Conservation (phyloP, 495 filamentous ascomycete genomes). For the Neurospora africana region DNA sequence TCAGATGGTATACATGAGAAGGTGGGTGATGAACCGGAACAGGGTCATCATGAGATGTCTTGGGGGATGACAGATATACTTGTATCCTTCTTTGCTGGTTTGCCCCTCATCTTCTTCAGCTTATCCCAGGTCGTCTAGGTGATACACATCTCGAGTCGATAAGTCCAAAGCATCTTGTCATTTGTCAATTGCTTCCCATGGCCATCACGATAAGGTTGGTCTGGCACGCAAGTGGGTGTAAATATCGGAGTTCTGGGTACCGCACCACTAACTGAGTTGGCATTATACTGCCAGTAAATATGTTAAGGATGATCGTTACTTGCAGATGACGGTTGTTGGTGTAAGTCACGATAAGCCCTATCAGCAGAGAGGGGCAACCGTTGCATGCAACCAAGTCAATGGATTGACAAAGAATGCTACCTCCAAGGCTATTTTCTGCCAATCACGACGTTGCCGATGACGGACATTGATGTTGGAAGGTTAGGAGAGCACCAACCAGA, state of each 20-base stretch:
- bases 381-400: neutral
- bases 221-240: neutral
- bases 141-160: neutral
- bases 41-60: neutral
- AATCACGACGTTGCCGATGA: neutral
- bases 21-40: neutral
- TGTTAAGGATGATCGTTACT: neutral
- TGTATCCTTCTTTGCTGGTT: neutral
- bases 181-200: neutral
- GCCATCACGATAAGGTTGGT: neutral
- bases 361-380: neutral
- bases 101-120: neutral
- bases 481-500: neutral
- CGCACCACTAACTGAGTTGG: neutral
- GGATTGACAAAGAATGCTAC: neutral
- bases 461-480: neutral
- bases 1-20: neutral
- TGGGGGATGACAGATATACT: neutral
- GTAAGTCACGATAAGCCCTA: neutral
- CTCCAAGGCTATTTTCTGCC: neutral
- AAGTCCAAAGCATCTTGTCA: neutral
- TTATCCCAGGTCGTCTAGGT: neutral
- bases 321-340: neutral
- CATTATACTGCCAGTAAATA: rapidly evolving
- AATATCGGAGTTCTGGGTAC: neutral